Base-by-base conservation (phyloP, 2,329 filamentous ascomycete genomes). In the Fonsecaea monophora region DNA sequence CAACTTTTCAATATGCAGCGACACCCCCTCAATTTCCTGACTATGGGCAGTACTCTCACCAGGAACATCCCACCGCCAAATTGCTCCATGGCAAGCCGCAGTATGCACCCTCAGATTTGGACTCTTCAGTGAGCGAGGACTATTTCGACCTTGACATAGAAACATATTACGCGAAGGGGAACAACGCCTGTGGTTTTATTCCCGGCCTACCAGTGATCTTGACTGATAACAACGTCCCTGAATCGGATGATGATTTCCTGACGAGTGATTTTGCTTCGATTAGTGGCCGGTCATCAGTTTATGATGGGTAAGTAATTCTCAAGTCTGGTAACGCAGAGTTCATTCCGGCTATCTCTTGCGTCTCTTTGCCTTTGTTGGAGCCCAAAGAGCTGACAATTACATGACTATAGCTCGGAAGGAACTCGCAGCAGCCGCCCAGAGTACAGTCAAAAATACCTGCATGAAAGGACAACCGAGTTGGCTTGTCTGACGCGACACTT, bases 401-500 rank as follows among this genome's bases (percentile, higher is more conserved):
- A n/a, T 21, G 18, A n/a, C 15, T 9, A 38, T 42, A 67, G 68
- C 25, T 64, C 59, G 3, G 68, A 70, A 65, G 63, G 66, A 7
- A 60, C 53, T 55, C 65, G 68, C 35, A 64, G 32, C 34, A 54
- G 64, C n/a, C 60, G 66, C 4, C 64, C 68, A n/a, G 68, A 70
- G 40, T 70, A 70, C 50, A 70, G 68, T 50, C 66, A 70, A 42
- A 70, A 70, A 53, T 70, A 70, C 37, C 54, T 70, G 8, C 66
- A 70, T 48, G 68, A 70, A 34, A 61, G 64, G 25, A 64, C 66
- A 12, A 70, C 66, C 13, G 79, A 80, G 62, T 68, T 77, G 37
- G 77, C 77, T 0, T 79, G 80, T 62, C 73, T 80, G 38, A 74
- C 72, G 7, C 73, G 79, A 42, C 75, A 80, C 70, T 80, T 75